Conservation (phyloP, 257 asterid species). For the Forsythia suspensa region DNA sequence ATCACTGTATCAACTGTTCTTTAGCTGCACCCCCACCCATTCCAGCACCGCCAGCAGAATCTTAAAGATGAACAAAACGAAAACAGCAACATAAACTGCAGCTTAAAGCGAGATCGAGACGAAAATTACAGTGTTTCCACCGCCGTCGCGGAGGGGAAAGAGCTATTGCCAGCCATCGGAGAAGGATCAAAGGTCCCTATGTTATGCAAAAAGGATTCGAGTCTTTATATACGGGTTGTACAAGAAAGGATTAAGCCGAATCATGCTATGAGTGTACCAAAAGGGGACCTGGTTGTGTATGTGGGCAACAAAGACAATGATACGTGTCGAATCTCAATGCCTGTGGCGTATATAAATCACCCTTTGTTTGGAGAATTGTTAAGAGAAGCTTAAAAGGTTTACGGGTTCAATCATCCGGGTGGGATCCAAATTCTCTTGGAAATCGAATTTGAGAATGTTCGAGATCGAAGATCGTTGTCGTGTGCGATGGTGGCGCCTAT, state of each 20-base stretch:
- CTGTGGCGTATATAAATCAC: conserved; percentile 50
- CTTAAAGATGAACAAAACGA: no score
- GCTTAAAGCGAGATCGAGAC: no score
- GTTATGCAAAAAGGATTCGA: neutral
- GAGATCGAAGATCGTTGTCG: conserved; percentile 59
- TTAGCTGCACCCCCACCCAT: no score
- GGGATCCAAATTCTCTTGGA: conserved; percentile 76
- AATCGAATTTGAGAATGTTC: conserved; percentile 53
- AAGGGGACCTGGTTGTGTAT: neutral
- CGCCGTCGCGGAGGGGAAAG: no score
- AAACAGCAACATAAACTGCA: no score
- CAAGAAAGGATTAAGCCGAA: neutral
- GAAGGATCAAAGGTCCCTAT: no score
- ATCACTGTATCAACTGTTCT: no score
- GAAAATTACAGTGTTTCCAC: no score
- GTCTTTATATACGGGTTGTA: neutral
- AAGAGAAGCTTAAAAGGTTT: conserved; percentile 53
- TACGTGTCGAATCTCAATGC: neutral
- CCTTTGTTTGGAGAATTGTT: conserved; percentile 61
- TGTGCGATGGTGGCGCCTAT: conserved; percentile 24
- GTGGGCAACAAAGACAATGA: neutral
- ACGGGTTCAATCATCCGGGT: conserved; percentile 60
- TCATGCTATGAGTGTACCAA: neutral
- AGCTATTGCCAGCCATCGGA: no score
- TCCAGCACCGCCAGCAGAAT: no score